phyloP scores from a whole-genome alignment of 768 basidiomycete genomes.

The Phylloporus sp. region DNA sequence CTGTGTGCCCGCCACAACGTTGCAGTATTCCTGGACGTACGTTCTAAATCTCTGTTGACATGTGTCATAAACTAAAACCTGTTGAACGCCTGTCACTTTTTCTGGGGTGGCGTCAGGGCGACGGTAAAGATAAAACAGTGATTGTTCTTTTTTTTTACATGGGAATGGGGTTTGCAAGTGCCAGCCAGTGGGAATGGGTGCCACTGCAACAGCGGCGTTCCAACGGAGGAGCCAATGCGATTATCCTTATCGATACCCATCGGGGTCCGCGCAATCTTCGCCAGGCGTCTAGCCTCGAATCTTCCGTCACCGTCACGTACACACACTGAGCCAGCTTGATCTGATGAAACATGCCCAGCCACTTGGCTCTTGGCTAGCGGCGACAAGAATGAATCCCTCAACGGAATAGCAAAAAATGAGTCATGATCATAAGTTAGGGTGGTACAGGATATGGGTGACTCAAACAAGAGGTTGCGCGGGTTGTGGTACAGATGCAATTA shows the following conservation, averaged over 20 bases:
- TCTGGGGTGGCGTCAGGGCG: no score
- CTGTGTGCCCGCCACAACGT: no score
- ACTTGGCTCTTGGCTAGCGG: not conserved
- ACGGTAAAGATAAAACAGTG: no score
- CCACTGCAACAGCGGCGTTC: not conserved
- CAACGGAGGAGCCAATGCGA: constrained; percentile 34
- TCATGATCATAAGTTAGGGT: constrained; percentile 19
- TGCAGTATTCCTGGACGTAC: no score
- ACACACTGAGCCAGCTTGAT: not conserved
- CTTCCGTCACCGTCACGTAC: not conserved
- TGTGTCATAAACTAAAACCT: no score
- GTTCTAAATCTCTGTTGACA: no score
- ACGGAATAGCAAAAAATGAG: not conserved
- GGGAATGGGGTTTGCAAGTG: no score
- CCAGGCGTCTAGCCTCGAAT: not conserved
- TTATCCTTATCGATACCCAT: constrained; percentile 58
- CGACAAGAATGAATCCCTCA: no score
- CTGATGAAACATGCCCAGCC: not conserved
- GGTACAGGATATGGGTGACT: constrained; percentile 19
- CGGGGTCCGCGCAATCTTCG: not conserved
- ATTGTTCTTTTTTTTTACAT: no score
- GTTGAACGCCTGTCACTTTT: no score
- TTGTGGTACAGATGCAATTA: constrained; percentile 28
- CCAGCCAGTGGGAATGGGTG: no score
- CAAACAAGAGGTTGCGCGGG: constrained; percentile 12